phyloP scores from a whole-genome alignment of 1,284 basidiomycete species.

The Cryptococcus sp. region DNA sequence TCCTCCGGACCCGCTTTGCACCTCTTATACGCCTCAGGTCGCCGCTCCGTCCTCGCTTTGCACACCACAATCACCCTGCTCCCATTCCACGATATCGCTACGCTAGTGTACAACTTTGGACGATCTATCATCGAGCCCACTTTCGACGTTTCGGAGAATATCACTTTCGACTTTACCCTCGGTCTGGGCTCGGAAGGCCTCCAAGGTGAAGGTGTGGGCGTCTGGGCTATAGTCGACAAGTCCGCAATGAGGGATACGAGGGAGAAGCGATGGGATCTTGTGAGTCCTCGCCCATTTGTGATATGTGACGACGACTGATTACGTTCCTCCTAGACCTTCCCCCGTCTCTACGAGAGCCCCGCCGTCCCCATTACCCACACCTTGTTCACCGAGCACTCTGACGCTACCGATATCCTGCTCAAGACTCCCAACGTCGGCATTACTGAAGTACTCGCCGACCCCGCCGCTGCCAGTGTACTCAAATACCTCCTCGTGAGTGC shows the following conservation, averaged over 20 bases:
- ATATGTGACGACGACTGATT: slow-evolving; percentile 3
- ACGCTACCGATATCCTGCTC: slow-evolving; percentile 74
- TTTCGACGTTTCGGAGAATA: slow-evolving; percentile 58
- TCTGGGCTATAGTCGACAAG: slow-evolving; percentile 81
- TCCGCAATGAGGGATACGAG: slow-evolving; percentile 69
- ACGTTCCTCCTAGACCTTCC: slow-evolving; percentile 39
- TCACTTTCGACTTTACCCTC: slow-evolving; percentile 72
- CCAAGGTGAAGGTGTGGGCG: slow-evolving; percentile 62
- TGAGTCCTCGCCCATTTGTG: slow-evolving; percentile 53
- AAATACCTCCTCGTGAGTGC: slow-evolving; percentile 70
- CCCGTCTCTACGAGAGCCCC: slow-evolving; percentile 42
- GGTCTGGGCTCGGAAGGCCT: slow-evolving; percentile 55
- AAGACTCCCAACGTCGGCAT: slow-evolving; percentile 66
- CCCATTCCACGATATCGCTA: slow-evolving; percentile 75
- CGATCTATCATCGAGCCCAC: slow-evolving; percentile 72
- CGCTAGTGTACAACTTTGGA: slow-evolving; percentile 61
- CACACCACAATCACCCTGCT: slow-evolving; percentile 75
- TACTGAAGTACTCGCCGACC: slow-evolving; percentile 62
- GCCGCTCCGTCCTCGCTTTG: slow-evolving; percentile 70
- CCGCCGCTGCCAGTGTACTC: slow-evolving; percentile 58
- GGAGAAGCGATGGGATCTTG: slow-evolving; percentile 79
- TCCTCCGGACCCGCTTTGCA: slow-evolving; percentile 54
- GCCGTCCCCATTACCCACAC: slow-evolving; percentile 58
- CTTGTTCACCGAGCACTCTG: slow-evolving; percentile 71
- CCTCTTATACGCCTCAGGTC: slow-evolving; percentile 81